Evolutionary conservation across 441 rosid genomes (phyloP), one percentile per base, ranked within the genome.

Genomic region (Euphorbia schlechtendalii): DNA sequence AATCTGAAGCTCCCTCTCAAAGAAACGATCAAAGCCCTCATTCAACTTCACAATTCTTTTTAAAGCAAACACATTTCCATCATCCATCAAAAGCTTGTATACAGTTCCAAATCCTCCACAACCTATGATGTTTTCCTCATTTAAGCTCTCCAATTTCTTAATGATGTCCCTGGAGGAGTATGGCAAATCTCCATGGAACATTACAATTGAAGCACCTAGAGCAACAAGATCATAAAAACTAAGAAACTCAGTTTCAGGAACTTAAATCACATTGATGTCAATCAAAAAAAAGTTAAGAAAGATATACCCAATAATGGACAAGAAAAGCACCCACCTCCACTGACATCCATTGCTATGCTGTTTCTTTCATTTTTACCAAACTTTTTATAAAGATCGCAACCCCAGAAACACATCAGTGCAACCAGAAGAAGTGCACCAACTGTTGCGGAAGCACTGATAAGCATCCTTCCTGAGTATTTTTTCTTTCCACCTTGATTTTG

Each of bases 381-480:
- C 84, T 89, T 94, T 82, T 91, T 94, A 74, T 91, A 91, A 17
- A 94, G 85, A 81, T 91, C 91, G 80, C 98, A 94, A 59, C 99
- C 99, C 98, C 99, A 94, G 68, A 91, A 94, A 77, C 99, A 94
- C 99, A 94, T 94, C 45, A 94, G 96, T 46, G 99, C 98, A 73
- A 94, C 96, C 76, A 94, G 83, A 73, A 94, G 99, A 56, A 94
- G 82, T 25, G 96, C 98, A 62, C 96, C 98, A 25, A 91, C 81
- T 3, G 99, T 94, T 69, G 98, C 99, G 56, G 88, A 85, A 67
- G 99, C 92, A 73, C 99, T 89, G 66, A 89, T 84, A 38, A 91
- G 86, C 60, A 94, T 73, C 72, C 87, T 77, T 30, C 94, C 97
- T 21, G 99, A 82, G 76, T 86, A 77, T 70, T 81, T 94, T 78